Evolutionary conservation across 2,329 filamentous ascomycete genomes (phyloP).

Genomic region (Thelonectria olida): DNA sequence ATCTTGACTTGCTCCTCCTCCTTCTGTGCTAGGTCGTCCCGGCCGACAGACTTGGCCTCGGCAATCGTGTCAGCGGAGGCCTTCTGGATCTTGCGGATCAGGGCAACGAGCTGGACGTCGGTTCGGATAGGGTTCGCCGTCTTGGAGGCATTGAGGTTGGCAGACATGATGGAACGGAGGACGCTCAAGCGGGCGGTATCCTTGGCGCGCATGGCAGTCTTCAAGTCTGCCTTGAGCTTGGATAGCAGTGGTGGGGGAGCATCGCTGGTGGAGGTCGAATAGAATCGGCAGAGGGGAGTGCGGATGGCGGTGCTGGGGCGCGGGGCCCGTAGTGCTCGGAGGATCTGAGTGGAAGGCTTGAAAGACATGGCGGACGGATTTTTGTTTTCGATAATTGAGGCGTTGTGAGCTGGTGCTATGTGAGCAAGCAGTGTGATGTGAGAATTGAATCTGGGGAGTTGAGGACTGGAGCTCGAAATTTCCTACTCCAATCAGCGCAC

Average conservation of each 20-base stretch:
- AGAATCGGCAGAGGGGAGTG: conserved; percentile 38
- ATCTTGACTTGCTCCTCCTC: conserved; percentile 73
- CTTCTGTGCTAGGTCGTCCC: conserved; percentile 75
- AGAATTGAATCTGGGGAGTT: conserved; percentile 20
- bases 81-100: conserved; percentile 72
- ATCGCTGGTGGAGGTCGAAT: conserved; percentile 47
- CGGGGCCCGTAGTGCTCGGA: conserved; percentile 37
- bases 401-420: conserved; percentile 14
- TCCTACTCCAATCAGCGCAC: conserved; percentile 23
- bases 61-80: conserved; percentile 65
- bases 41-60: conserved; percentile 71
- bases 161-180: conserved; percentile 73
- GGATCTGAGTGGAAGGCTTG: conserved; percentile 35
- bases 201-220: conserved; percentile 72
- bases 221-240: conserved; percentile 69
- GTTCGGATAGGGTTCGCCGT: conserved; percentile 74
- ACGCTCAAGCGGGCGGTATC: conserved; percentile 72
- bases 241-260: conserved; percentile 57
- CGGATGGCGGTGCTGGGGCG: conserved; percentile 24
- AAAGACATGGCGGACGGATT: conserved; percentile 31
- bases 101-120: conserved; percentile 73
- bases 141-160: conserved; percentile 80
- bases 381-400: neutral
- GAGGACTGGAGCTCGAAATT: conserved; percentile 36
- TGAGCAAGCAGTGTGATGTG: conserved; percentile 2